Evolutionary conservation across 495 filamentous ascomycete genomes (phyloP), one percentile per base, ranked within the genome.

Genomic region (Aspergillus bertholletiae): DNA sequence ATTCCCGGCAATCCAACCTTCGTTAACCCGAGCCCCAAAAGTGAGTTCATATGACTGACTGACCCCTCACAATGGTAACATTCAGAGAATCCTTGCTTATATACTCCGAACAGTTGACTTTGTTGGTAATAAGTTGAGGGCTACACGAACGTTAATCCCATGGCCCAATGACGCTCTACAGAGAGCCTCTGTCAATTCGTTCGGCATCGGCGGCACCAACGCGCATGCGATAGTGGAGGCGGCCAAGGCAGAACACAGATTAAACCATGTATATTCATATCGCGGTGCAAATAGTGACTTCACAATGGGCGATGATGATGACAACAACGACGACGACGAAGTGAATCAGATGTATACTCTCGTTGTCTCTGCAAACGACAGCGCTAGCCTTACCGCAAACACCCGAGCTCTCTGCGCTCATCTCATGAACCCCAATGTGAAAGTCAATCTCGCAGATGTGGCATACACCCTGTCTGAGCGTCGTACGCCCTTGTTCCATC

Each of bases 1-100:
- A 62, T 70, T 48, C n/a, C 57, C 9, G 62, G 62, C 0, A 63
- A 65, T 34, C n/a, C 46, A 7, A 48, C 46, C 18, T 64, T 62
- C 27, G 37, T 52, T 6, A 57, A 46, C 24, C 45, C 46, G 32
- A 71, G 64, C 39, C 61, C 59, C 8, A 23, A 44, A 28, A 67
- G 69, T 32, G 50, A 58, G 55, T 5, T 50, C 60, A 17, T 5
- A n/a, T n/a, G n/a, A n/a, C n/a, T n/a, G n/a, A n/a, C n/a, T n/a
- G n/a, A n/a, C 28, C 46, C 18, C 13, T 46, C 6, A 22, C 43
- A 13, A 13, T 6, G 11, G 7, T 7, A 21, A 21, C n/a, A n/a
- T n/a, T n/a, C n/a, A n/a, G n/a, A n/a, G n/a, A n/a, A n/a, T n/a
- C n/a, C n/a, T n/a, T n/a, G n/a, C n/a, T n/a, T n/a, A n/a, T n/a